phyloP scores from a whole-genome alignment of 345 rosid species.

The Streptanthus diversifolius region DNA sequence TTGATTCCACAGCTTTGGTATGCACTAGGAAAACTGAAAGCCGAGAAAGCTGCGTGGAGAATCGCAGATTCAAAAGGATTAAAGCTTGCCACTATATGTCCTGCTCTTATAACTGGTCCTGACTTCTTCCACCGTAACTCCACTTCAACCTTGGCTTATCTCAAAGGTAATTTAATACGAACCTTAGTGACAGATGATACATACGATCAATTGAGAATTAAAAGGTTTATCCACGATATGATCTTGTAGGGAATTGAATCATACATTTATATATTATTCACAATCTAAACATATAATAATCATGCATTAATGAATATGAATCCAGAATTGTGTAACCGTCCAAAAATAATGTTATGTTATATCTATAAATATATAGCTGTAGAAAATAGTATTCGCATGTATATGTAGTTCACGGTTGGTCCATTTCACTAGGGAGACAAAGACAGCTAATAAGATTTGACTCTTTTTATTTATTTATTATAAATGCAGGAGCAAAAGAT shows the following conservation, averaged over 20 bases:
- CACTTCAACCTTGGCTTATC: constrained; percentile 66
- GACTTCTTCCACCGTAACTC: constrained; percentile 50
- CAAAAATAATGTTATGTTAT: not conserved
- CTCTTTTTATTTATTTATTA: not conserved
- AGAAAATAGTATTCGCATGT: not conserved
- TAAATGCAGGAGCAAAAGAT: constrained; percentile 37
- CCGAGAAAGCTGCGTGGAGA: constrained; percentile 62
- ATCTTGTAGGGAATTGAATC: too few relatives aligned
- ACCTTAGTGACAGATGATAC: not conserved
- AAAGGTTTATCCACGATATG: not conserved
- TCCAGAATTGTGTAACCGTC: constrained; percentile 5
- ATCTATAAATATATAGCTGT: not conserved
- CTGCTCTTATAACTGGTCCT: constrained; percentile 67
- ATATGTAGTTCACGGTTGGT: constrained; percentile 24
- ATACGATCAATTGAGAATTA: not conserved
- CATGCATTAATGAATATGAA: not conserved
- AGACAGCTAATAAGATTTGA: constrained; percentile 18
- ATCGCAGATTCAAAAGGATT: constrained; percentile 53
- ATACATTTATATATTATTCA: too few relatives aligned
- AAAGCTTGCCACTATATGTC: constrained; percentile 55
- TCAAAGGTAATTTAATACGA: constrained; percentile 32
- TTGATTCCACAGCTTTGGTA: constrained; percentile 58
- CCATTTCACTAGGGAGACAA: constrained; percentile 16
- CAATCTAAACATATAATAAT: too few relatives aligned
- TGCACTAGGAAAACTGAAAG: constrained; percentile 86